A percentile compares a stretch with the other conserved stretches of the same genome.
Conservation (phyloP, 1,284 basidiomycete species). For the Moesziomyces sp. region DNA sequence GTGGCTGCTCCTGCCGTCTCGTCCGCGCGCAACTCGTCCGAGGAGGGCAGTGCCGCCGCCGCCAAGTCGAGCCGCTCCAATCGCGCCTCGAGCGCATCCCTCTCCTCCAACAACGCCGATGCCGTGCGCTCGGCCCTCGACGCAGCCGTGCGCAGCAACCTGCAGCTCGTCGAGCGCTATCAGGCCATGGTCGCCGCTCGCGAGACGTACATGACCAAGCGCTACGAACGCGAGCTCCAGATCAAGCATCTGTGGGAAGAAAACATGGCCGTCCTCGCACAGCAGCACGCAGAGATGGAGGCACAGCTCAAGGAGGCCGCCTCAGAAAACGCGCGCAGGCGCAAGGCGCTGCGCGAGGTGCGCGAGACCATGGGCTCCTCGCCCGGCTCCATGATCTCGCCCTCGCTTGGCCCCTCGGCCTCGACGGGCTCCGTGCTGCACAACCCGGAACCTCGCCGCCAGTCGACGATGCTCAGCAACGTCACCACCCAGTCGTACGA, state of each 20-base stretch:
- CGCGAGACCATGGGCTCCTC: constrained; percentile 65
- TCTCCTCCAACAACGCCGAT: constrained; percentile 15
- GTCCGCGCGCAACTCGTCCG: constrained; percentile 15
- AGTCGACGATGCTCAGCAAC: constrained; percentile 24
- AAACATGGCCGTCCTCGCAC: constrained; percentile 84
- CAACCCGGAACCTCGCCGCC: constrained; percentile 16
- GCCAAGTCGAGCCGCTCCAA: constrained; percentile 73
- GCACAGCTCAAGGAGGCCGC: constrained; percentile 73
- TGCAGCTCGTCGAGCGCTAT: constrained; percentile 76
- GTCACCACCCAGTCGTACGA: constrained; percentile 14
- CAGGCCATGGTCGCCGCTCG: constrained; percentile 79
- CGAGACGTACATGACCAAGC: constrained; percentile 76
- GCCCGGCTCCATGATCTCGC: constrained; percentile 57
- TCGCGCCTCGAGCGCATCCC: constrained; percentile 56
- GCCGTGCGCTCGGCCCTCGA: constrained; percentile 39
- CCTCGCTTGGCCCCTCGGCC: constrained; percentile 12
- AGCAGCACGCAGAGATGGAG: constrained; percentile 87
- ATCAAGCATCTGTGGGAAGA: constrained; percentile 84
- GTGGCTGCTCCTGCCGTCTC: constrained; percentile 4
- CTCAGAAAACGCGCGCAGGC: constrained; percentile 69
- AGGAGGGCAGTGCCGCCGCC: constrained; percentile 17
- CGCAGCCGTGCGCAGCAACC: constrained; percentile 26
- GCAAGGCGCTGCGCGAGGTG: constrained; percentile 67
- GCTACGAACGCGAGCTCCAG: constrained; percentile 80
- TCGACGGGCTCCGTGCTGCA: constrained; percentile 11